phyloP scores from a whole-genome alignment of 139 green algal genomes.

The Ostreobium quekettii region DNA sequence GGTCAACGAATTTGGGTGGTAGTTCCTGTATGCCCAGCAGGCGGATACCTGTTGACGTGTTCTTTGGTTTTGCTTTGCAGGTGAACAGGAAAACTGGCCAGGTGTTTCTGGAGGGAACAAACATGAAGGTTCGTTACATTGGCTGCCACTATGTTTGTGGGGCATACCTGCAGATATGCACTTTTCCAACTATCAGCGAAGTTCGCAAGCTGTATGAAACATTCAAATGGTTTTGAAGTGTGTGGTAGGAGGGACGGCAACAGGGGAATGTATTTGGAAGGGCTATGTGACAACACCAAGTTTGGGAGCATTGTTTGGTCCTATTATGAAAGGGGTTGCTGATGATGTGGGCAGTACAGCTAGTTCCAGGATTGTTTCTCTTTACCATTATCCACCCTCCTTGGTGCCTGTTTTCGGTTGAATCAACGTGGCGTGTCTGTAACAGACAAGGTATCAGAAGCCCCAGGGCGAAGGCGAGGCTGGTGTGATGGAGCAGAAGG shows the following conservation, averaged over 20 bases:
- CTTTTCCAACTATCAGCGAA: too few relatives aligned
- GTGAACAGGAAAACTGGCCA: conserved; percentile 59
- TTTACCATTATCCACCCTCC: conserved; percentile 73
- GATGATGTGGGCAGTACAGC: neutral
- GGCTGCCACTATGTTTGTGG: neutral
- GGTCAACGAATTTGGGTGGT: too few relatives aligned
- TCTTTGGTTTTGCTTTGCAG: conserved; percentile 25
- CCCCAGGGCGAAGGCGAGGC: conserved; percentile 47
- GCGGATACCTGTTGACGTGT: too few relatives aligned
- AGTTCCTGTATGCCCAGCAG: too few relatives aligned
- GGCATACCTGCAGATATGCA: too few relatives aligned
- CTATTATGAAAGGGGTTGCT: neutral
- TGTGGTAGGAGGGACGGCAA: too few relatives aligned
- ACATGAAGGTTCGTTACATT: conserved; percentile 61
- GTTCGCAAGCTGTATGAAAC: too few relatives aligned
- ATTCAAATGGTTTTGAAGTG: too few relatives aligned
- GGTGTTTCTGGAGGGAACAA: conserved; percentile 86
- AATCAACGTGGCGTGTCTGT: too few relatives aligned
- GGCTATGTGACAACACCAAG: neutral
- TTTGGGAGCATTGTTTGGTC: neutral
- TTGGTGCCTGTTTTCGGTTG: too few relatives aligned
- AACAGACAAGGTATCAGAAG: conserved; percentile 52
- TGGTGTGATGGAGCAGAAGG: conserved; percentile 69
- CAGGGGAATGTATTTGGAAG: too few relatives aligned
- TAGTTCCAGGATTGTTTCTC: conserved; percentile 29